Base-by-base conservation (phyloP, 495 filamentous ascomycete species). In the Hypoxylon intermedium region DNA sequence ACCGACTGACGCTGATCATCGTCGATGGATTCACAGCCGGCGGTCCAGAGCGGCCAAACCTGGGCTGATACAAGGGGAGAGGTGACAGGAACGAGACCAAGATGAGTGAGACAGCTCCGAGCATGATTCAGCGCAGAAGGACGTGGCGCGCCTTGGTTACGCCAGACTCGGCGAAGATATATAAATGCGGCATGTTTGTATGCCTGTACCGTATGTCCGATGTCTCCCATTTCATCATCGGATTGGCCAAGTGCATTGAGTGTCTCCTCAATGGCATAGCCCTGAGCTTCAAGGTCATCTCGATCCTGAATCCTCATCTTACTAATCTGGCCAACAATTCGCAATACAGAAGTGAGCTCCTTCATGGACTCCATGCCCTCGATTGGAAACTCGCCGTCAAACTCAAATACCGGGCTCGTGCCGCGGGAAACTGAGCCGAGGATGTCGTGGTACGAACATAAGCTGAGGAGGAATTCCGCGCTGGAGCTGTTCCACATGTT, bases 21-120 rank as follows among this genome's bases (percentile, higher is more conserved):
- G n/a, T 69, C 66, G 42, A 69, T 61, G 2, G 67, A 65, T 37
- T 71, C 69, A 19, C 69, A 71, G 2, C 55, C 69, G 1, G 69
- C 66, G n/a, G 67, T 71, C 69, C 69, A 71, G 18, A 71, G 44
- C 7, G 69, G 67, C 63, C 66, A 71, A 23, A 63, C 60, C n/a
- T 71, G 69, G 9, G 69, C 49, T 9, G 69, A 58, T 9, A 62
- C 63, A 12, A 71, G 69, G 20, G 69, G 60, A 1, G 69, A 71
- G 30, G 36, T 28, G 6, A 67, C 57, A 1, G 67, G 49, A 13
- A 71, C 60, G 13, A 50, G 40, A 24, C 37, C 26, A 9, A 71
- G 57, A 23, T 69, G 55, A 21, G 31, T 16, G 30, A 72, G 60
- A 28, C 69, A 67, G 9, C 52, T 41, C 15, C 44, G 55, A 5